phyloP scores from a whole-genome alignment of 1,284 basidiomycete species.

The Malassezia psittaci region DNA sequence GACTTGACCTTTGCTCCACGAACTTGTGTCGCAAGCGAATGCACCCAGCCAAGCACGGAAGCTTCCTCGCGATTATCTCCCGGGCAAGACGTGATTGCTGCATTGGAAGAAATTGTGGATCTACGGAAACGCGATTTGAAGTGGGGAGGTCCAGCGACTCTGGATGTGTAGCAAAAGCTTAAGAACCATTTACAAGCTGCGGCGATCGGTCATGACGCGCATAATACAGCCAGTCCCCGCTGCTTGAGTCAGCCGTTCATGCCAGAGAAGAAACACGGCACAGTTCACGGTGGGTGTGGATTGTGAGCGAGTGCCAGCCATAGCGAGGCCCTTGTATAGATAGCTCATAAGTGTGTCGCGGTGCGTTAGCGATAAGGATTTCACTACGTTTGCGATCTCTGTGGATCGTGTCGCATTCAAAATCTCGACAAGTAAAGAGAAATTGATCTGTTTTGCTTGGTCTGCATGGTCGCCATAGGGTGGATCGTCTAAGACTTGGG shows the following conservation, averaged over 20 bases:
- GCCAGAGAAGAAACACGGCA: constrained; percentile 84
- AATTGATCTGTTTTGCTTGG: constrained; percentile 53
- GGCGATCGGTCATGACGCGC: constrained; percentile 88
- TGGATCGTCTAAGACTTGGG: constrained; percentile 27
- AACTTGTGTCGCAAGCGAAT: constrained; percentile 35
- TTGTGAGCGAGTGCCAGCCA: constrained; percentile 52
- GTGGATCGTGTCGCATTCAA: constrained; percentile 86
- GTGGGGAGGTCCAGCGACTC: constrained; percentile 24
- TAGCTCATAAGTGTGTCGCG: constrained; percentile 97
- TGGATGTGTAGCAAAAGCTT: constrained; percentile 15
- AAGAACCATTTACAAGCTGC: constrained; percentile 52
- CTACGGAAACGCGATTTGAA: constrained; percentile 30
- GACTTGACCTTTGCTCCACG: constrained; percentile 43
- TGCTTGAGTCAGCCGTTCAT: constrained; percentile 89
- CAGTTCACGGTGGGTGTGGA: constrained; percentile 29
- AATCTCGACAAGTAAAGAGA: constrained; percentile 76
- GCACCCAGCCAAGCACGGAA: constrained; percentile 28
- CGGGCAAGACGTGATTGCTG: constrained; percentile 24
- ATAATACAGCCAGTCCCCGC: constrained; percentile 95
- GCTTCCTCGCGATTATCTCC: constrained; percentile 35
- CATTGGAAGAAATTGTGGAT: constrained; percentile 36
- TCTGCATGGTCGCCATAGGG: constrained; percentile 34
- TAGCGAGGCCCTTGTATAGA: constrained; percentile 85
- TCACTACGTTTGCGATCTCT: constrained; percentile 71
- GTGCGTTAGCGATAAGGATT: constrained; percentile 63